Evolutionary conservation across 2,329 filamentous ascomycete genomes (phyloP), one percentile per base, ranked within the genome.

Genomic region (Graphilbum sp.): DNA sequence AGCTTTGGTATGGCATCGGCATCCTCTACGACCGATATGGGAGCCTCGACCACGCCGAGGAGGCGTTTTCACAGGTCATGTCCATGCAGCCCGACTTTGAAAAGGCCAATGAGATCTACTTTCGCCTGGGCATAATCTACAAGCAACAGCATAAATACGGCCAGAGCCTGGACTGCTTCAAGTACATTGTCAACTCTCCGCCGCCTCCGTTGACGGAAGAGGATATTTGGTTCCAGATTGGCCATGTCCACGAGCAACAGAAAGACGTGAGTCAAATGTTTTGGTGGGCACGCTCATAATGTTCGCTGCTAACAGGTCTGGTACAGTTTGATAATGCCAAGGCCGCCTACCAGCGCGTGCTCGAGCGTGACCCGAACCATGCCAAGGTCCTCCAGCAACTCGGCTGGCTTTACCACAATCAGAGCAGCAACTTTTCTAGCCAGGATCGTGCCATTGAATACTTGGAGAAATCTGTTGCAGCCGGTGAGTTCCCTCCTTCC

Each of bases 201-300:
- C 90, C 90, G 3, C 78, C 84, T 4, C 90, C 90, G 3, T 60
- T 98, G 49, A 95, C 87, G 0, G 87, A 96, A 56, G 88, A 96
- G 57, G 90, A 98, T 50, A 98, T 98, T 43, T 96, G 88, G 88
- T 98, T 98, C 64, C 90, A 98, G 59, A 96, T 98, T 53, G 90
- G 90, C 20, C 90, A 98, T 57, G 90, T 98, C 36, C 87, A 98
- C 52, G 90, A 98, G 55, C 90, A 96, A 53, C 88, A 96, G 59
- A 96, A 96, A 68, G 90, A 98, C 52, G 87, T 94, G 67, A 62
- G 10, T n/a, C 7, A 16, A 5, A 7, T n/a, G 27, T 15, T 12
- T 8, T 5, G 11, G 15, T 12, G 27, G 13, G 15, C 27, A 29
- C 8, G 8, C 27, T 5, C 13, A 10, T 29, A 5, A 12, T 10